A percentile compares a stretch with the other conserved stretches of the same genome.
Conservation (phyloP, 805 yeast genomes). For the Kluyveromyces aestuarii region DNA sequence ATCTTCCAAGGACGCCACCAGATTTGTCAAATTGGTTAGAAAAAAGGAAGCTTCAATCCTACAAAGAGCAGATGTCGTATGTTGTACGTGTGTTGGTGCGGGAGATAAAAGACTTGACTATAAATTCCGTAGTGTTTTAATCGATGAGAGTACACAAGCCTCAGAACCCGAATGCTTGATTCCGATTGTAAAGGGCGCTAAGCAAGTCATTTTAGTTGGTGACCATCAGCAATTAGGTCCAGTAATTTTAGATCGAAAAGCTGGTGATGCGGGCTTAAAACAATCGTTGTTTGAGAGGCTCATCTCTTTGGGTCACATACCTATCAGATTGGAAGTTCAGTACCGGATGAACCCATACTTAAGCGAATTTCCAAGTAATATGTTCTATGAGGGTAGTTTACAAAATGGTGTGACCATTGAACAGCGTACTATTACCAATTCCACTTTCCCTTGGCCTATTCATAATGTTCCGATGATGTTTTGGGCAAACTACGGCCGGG, state of each 20-base stretch:
- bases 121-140: slow-evolving; percentile 67
- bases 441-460: slow-evolving; percentile 88
- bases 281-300: slow-evolving; percentile 86
- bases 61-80: slow-evolving; percentile 61
- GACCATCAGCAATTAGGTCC: slow-evolving; percentile 97
- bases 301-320: slow-evolving; percentile 71
- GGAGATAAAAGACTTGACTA: slow-evolving; percentile 60
- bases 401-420: slow-evolving; percentile 86
- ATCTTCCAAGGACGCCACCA: slow-evolving; percentile 41
- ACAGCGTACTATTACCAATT: slow-evolving; percentile 46
- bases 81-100: slow-evolving; percentile 90
- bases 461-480: slow-evolving; percentile 86
- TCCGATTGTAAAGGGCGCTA: slow-evolving; percentile 83
- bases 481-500: slow-evolving; percentile 84
- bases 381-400: slow-evolving; percentile 86
- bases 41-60: slow-evolving; percentile 43
- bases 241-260: slow-evolving; percentile 68
- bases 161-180: slow-evolving; percentile 87
- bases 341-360: slow-evolving; percentile 91
- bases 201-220: slow-evolving; percentile 84
- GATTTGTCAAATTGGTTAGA: slow-evolving; percentile 34
- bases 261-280: slow-evolving; percentile 77
- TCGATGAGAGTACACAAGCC: slow-evolving; percentile 92
- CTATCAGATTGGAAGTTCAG: slow-evolving; percentile 82
- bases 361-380: slow-evolving; percentile 80